Evolutionary conservation across 1,284 basidiomycete species (phyloP), one percentile per base, ranked within the genome.

Genomic region (Coniferiporia sulphurascens): DNA sequence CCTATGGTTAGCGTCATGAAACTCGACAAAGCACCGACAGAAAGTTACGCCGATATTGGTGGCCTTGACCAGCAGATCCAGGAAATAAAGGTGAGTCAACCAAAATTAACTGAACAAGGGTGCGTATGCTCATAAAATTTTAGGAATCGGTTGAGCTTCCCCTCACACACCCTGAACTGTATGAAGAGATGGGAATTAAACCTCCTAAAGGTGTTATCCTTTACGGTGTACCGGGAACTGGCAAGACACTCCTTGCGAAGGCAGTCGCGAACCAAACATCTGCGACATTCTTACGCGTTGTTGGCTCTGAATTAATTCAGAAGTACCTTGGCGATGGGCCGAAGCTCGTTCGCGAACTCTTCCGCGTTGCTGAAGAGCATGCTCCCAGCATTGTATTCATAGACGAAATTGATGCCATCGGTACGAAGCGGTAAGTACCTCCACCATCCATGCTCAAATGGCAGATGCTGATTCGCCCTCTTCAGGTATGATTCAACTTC

Each of bases 281-380:
- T 6, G 96, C 96, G 1, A 99, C 96, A 1, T 99, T 99, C 84
- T 76, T 99, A 62, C 94, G 96, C 54, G 92, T 99, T 52, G 96
- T 98, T 55, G 97, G 97, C 32, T 98, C 95, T 6, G 97, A 99
- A 72, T 85, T 99, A 53, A 98, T 99, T 65, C 96, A 99, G 77
- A 99, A 99, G 72, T 99, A 98, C 72, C 89, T 99, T 49, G 97
- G 97, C 69, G 97, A 99, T 68, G 97, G 97, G n/a, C 95, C 96
- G 49, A 99, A 98, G 75, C 86, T 99, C 52, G 97, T 99, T 15
- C 87, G 97, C 61, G 96, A 99, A 69, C 78, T 98, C 45, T 99
- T 99, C 83, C 85, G 95, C 61, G 90, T 98, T 4, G 97, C 97
- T 8, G 95, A 98, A 74, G 95, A 98, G 71, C 91, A 98, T 69